Percentiles rank a stretch among this genome's conserved stretches.
These are phyloP conservation scores for Conticribra weissflogii DNA, from an alignment of 108 stramenopile species.

Conservation along the genomic window DNA sequence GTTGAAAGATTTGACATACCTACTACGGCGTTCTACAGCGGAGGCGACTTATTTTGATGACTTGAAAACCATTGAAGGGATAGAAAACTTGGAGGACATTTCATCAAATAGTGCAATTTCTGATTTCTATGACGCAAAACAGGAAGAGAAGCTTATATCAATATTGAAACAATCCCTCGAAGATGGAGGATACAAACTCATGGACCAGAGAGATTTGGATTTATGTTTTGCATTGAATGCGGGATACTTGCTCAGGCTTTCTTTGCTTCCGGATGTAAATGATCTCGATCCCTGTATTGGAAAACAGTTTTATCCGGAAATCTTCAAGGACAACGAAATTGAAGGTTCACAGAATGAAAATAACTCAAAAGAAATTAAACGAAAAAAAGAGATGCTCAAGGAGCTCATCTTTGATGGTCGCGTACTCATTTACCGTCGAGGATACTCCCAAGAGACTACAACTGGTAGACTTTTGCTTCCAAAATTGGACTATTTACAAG, in stretches of 20 bases:
- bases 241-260: slow-evolving; percentile 78
- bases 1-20: slow-evolving; percentile 43
- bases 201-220: slow-evolving; percentile 75
- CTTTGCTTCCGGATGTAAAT: slow-evolving; percentile 64
- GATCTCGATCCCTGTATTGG: slow-evolving; percentile 59
- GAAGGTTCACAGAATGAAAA: not conserved
- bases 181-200: slow-evolving; percentile 75
- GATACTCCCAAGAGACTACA: slow-evolving; percentile 76
- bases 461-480: slow-evolving; percentile 70
- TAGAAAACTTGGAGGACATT: not conserved
- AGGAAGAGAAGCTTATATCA: slow-evolving; percentile 48
- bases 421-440: slow-evolving; percentile 76
- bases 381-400: not conserved
- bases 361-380: not conserved
- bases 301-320: slow-evolving; percentile 74
- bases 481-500: slow-evolving; percentile 87
- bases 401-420: slow-evolving; percentile 67
- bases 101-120: not conserved
- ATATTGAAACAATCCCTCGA: slow-evolving; percentile 60
- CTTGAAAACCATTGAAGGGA: not conserved
- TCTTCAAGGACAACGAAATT: slow-evolving; percentile 35
- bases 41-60: not conserved
- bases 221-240: slow-evolving; percentile 80
- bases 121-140: slow-evolving; percentile 5
- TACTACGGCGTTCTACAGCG: slow-evolving; percentile 19